Percentiles rank a stretch among this genome's conserved stretches.
Evolutionary conservation across 306 rosid species (phyloP).

Genomic region (Elaeagnus macrophylla): DNA sequence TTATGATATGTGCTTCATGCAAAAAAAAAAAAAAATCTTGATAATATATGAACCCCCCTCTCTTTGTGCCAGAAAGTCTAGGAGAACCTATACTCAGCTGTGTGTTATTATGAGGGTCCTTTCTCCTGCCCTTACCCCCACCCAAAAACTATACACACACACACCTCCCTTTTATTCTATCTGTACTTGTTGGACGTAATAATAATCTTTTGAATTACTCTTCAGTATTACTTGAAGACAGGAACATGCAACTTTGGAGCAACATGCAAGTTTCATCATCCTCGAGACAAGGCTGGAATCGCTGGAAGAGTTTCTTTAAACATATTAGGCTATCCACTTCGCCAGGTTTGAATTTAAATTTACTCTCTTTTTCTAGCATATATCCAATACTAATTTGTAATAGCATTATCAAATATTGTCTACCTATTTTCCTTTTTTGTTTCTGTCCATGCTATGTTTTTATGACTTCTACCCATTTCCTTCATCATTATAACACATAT

Average conservation of each 20-base stretch:
- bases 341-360: conserved; percentile 57
- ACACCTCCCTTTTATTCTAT: background rate
- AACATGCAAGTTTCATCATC: conserved; percentile 95
- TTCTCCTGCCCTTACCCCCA: too few relatives aligned
- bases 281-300: conserved; percentile 91
- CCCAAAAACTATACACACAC: background rate
- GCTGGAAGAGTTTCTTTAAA: conserved; percentile 93
- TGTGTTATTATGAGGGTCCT: background rate
- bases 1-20: background rate
- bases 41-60: background rate
- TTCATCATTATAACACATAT: background rate
- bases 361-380: conserved; percentile 9
- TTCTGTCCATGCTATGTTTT: conserved; percentile 9
- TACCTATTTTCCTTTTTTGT: conserved; percentile 9
- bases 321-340: conserved; percentile 87
- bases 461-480: background rate
- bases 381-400: conserved; percentile 9
- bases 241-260: conserved; percentile 99
- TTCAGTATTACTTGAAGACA: conserved; percentile 88
- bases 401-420: conserved; percentile 17
- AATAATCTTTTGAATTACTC: conserved; percentile 24
- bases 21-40: background rate
- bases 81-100: background rate
- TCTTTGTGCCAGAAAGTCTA: background rate
- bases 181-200: background rate